Base-by-base conservation (phyloP, 768 basidiomycete genomes). In the Rhizopogon vinicolor region DNA sequence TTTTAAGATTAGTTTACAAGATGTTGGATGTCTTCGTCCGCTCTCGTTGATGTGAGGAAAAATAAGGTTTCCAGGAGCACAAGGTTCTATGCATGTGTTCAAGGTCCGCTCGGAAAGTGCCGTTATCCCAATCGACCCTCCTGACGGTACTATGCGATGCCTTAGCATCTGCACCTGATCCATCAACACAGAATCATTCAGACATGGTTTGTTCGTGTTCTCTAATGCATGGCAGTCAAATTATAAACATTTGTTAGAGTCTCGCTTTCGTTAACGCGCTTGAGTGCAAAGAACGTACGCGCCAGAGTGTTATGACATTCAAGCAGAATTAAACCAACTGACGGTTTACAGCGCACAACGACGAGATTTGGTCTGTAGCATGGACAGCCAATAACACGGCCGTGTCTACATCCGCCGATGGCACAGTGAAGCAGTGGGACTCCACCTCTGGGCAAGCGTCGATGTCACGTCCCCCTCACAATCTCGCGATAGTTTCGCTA, bases 41-140 rank as follows among this genome's bases (percentile, higher is more conserved):
- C 91, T 87, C 74, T 93, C 90, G 91, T 93, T 85, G 89, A 93
- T 91, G 89, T 82, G 71, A 81, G 68, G 73, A 74, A 78, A 79
- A 75, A 78, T 74, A 79, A 77, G 75, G 75, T 78, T 83, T 86
- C 70, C 59, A 41, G 31, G 51, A 48, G 14, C 10, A 42, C 55
- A 69, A 64, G 71, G 70, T 70, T 68, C 54, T 33, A 33, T 53
- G 29, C n/a, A 22, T 3, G 25, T n/a, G 43, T 85, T 82, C 9
- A 72, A 70, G 65, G 77, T 75, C 86, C 79, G 87, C 66, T 63
- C 81, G 83, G 83, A 56, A 60, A 66, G 55, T 50, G 41, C 79
- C 82, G 80, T 53, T 25, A 29, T 33, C 18, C 49, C n/a, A n/a
- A 43, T 41, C 39, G 25, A 25, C 4, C 41, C 46, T 55, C n/a